phyloP scores from a whole-genome alignment of 495 filamentous ascomycete species.

The Neurospora tetraspora region DNA sequence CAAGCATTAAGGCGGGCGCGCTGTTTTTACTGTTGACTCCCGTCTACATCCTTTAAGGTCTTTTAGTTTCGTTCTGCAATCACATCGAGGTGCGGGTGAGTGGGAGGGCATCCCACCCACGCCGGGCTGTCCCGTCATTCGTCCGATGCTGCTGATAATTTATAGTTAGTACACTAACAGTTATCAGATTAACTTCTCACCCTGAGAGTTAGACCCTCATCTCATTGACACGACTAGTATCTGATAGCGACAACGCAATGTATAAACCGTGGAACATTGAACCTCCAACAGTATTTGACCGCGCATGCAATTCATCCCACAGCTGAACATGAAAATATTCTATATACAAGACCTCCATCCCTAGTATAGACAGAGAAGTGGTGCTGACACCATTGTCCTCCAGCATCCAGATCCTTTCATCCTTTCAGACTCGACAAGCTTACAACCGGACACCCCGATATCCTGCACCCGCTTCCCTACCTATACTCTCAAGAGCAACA shows the following conservation, averaged over 20 bases:
- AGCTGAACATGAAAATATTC: background rate
- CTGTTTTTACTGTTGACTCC: background rate
- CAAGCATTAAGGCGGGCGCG: background rate
- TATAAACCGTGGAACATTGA: background rate
- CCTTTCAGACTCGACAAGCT: background rate
- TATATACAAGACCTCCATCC: background rate
- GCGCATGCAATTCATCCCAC: background rate
- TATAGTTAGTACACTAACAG: background rate
- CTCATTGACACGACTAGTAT: background rate
- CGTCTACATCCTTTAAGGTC: background rate
- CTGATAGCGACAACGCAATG: background rate
- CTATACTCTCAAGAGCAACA: background rate
- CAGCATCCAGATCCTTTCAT: background rate
- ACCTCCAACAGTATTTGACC: background rate
- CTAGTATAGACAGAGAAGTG: background rate
- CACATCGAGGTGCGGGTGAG: background rate
- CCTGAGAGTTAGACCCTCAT: background rate
- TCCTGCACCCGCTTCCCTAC: background rate
- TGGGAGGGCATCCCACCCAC: background rate
- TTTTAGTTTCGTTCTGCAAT: background rate
- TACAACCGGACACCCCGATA: background rate
- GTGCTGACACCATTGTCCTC: background rate
- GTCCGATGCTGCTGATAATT: background rate
- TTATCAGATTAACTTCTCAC: fast-evolving
- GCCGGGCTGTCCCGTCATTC: background rate